Base-by-base conservation (phyloP, 2,329 filamentous ascomycete species). In the Phyllosticta citriasiana region DNA sequence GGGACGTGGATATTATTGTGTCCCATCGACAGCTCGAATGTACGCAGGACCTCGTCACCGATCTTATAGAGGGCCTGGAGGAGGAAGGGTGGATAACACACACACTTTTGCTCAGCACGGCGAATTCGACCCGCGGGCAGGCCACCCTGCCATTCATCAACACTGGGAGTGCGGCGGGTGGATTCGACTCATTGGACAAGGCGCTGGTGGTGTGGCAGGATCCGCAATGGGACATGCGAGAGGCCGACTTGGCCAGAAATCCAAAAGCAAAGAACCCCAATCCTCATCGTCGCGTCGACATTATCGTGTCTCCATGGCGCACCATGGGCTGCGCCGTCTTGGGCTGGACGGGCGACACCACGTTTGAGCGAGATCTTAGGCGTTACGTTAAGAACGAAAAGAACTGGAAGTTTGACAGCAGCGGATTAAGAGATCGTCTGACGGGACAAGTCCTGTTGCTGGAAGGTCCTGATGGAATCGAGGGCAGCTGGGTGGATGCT, bases 131-230 rank as follows among this genome's bases (percentile, higher is more conserved):
- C 59, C 83, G 91, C 26, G 87, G 84, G 3, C 91, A 97, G 65
- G 74, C 82, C 57, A 81, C 84, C 0, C 73, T 85, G 0, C 82
- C 84, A 0, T 84, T 80, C 67, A 78, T 77, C 6, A 73, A 72
- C 4, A 71, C 75, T 3, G 73, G 69, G 57, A 70, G 67, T 12
- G 70, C 73, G 4, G 76, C 77, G 1, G 81, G 81, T 0, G 89
- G 89, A 0, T 97, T 96, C 66, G 92, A 97, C 70, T 89, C 86
- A 0, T 80, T 97, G 0, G 92, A 97, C 72, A 97, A 97, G 72
- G 91, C 91, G 0, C 77, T 97, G 58, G 88, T 97, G 0, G 91
- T 97, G 0, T 97, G 93, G 93, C 89, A 96, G 70, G 80, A 91
- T 68, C 87, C 87, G 0, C 57, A 64, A 2, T 76, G 76, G 71